These are phyloP conservation scores for Myriosclerotinia curreyana DNA, from an alignment of 2,329 filamentous ascomycete species.

Conservation along the genomic window DNA sequence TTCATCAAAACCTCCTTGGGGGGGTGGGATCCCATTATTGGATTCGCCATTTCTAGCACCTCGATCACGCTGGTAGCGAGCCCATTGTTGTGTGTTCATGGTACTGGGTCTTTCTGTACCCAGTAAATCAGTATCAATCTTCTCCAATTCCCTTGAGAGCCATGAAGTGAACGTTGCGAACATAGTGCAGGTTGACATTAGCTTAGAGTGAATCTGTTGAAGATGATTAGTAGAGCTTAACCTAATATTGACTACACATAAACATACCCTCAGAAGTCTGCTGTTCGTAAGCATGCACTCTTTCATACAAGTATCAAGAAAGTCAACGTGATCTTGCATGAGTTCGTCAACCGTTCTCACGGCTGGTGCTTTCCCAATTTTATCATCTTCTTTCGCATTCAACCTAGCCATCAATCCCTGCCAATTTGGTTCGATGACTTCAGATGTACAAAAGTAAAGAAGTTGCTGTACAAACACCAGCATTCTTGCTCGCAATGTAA, in stretches of 20 bases:
- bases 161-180: slow-evolving; percentile 89
- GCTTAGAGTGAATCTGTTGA: slow-evolving; percentile 85
- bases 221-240: slow-evolving; percentile 10
- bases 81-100: slow-evolving; percentile 62
- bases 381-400: slow-evolving; percentile 55
- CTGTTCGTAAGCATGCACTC: slow-evolving; percentile 99
- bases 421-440: slow-evolving; percentile 99
- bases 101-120: slow-evolving; percentile 54
- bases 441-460: slow-evolving; percentile 92
- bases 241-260: not conserved
- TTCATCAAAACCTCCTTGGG: slow-evolving; percentile 29
- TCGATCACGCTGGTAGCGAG: slow-evolving; percentile 52
- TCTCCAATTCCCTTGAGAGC: slow-evolving; percentile 78
- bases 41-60: slow-evolving; percentile 43
- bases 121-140: slow-evolving; percentile 75
- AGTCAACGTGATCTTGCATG: slow-evolving; percentile 99
- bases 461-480: slow-evolving; percentile 95
- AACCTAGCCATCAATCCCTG: slow-evolving; percentile 86
- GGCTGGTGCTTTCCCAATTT: slow-evolving; percentile 39
- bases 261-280: slow-evolving; percentile 76
- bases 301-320: slow-evolving; percentile 94
- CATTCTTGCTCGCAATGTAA: slow-evolving; percentile 91
- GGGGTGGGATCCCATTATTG: slow-evolving; percentile 25
- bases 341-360: slow-evolving; percentile 86
- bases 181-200: slow-evolving; percentile 93